Evolutionary conservation across 331 rosid genomes (phyloP), one percentile per base, ranked within the genome.

Genomic region (Spiraea crenata): DNA sequence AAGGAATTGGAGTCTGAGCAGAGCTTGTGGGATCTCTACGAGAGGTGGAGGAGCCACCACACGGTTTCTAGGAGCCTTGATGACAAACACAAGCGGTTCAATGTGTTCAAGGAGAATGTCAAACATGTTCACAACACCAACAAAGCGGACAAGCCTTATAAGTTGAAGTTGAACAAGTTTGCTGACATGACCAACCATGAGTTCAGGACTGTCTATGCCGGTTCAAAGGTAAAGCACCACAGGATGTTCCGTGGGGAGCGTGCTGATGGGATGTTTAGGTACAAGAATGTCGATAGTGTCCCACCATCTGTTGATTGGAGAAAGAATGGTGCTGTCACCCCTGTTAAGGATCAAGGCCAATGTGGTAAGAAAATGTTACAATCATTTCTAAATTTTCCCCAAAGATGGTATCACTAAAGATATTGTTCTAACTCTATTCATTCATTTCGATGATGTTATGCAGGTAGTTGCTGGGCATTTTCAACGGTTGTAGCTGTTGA

Each of bases 381-480:
- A 25, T 52, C 17, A 35, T 11, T n/a, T n/a, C 13, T 55, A 19
- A 25, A 57, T n/a, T 47, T 10, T 9, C 15, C 19, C 57, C 17
- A 25, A 25, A 25, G 31, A 2, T 25, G 31, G 31, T 25, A 25
- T 25, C 31, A 25, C 31, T 25, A 25, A 25, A 25, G 1, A 25
- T 25, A 25, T 25, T 25, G 31, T 25, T 25, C 16, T 16, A 59
- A 59, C 65, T 17, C 1, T 13, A 37, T 20, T 57, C 34, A 16
- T 7, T 54, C 17, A n/a, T 41, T 44, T 14, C 59, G 35, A 38
- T 44, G 39, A 67, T 16, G 41, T 66, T 35, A 34, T 49, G 34
- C 57, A 93, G 97, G 95, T 19, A 88, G 96, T 71, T 93, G 99
- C 68, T 93, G 99, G 99, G 99, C 99, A 1, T 93, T 93, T 84